Evolutionary conservation across 1,284 basidiomycete genomes (phyloP), one percentile per base, ranked within the genome.

Genomic region (Tilletia indica): DNA sequence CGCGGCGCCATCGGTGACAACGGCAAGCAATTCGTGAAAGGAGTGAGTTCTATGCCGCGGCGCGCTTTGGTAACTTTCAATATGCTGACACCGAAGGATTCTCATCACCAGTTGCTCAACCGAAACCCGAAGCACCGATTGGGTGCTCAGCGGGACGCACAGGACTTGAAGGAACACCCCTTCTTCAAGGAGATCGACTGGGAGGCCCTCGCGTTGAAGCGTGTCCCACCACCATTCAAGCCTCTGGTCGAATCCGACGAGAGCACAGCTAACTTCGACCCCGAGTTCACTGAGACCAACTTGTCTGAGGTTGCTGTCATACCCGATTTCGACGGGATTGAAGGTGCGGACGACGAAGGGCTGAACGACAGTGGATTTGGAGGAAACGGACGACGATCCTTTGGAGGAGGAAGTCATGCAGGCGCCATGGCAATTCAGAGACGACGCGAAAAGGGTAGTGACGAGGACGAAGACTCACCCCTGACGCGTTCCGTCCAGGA

Each of bases 1-100:
- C 92, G 94, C 81, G 94, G 93, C 70, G 95, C 97, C 42, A 98
- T 99, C 80, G 91, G 91, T 73, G 97, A 99, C 80, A 95, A 98
- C 72, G 97, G 97, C 70, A 99, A 99, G 87, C 93, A 97, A 86
- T 99, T 99, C 79, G 97, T 99, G 82, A 99, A 99, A 86, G 94
- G 94, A 73, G 93, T 95, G 80, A 87, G 92, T 89, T 9, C 9
- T 1, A 51, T 72, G 76, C 58, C 76, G 78, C 45, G 21, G 64
- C 16, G n/a, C 73, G 66, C 49, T 72, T 61, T 66, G 68, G 68
- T 71, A 31, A 45, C 66, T 71, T 63, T n/a, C 67, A 25, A 38
- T 31, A 42, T 74, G 34, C 39, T 48, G 19, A 64, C 63, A 61
- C 78, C 70, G 71, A 72, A 72, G 21, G 48, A 72, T 63, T 39